phyloP scores from a whole-genome alignment of 805 yeast species.

The Wickerhamiella domercqiae region DNA sequence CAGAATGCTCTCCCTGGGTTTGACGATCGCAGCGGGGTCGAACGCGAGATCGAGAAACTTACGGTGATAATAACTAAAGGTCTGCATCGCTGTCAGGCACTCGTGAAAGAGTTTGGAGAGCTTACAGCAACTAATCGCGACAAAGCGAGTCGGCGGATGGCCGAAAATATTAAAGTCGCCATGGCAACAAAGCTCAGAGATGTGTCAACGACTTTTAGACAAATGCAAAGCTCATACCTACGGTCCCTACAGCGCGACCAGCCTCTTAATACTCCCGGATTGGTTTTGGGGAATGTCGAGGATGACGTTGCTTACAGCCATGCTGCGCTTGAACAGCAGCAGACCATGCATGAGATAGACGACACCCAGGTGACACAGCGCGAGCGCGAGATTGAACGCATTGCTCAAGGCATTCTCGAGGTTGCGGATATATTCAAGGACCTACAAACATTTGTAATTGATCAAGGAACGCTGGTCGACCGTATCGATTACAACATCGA shows the following conservation, averaged over 20 bases:
- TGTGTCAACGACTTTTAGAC: constrained; percentile 60
- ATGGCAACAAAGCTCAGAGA: constrained; percentile 78
- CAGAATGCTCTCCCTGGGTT: constrained; percentile 78
- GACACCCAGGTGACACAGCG: constrained; percentile 40
- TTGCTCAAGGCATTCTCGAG: constrained; percentile 90
- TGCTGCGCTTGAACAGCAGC: constrained; percentile 20
- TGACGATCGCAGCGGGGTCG: constrained; percentile 63
- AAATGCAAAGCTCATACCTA: constrained; percentile 78
- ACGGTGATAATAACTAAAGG: constrained; percentile 58
- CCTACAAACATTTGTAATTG: constrained; percentile 79
- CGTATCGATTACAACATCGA: constrained; percentile 85
- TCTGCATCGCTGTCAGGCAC: constrained; percentile 64
- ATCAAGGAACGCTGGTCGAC: constrained; percentile 89
- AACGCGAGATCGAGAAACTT: constrained; percentile 60
- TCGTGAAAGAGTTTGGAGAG: constrained; percentile 50
- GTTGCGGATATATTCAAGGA: constrained; percentile 87
- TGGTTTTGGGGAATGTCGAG: constrained; percentile 16
- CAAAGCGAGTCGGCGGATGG: constrained; percentile 43
- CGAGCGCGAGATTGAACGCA: constrained; percentile 75
- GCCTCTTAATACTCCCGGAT: constrained; percentile 16
- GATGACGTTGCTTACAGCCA: constrained; percentile 24
- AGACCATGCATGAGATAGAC: background rate
- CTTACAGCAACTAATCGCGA: constrained; percentile 26
- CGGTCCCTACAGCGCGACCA: constrained; percentile 43
- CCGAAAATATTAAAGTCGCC: constrained; percentile 66